phyloP scores from a whole-genome alignment of 257 asterid species.

The Scutellaria minor region DNA sequence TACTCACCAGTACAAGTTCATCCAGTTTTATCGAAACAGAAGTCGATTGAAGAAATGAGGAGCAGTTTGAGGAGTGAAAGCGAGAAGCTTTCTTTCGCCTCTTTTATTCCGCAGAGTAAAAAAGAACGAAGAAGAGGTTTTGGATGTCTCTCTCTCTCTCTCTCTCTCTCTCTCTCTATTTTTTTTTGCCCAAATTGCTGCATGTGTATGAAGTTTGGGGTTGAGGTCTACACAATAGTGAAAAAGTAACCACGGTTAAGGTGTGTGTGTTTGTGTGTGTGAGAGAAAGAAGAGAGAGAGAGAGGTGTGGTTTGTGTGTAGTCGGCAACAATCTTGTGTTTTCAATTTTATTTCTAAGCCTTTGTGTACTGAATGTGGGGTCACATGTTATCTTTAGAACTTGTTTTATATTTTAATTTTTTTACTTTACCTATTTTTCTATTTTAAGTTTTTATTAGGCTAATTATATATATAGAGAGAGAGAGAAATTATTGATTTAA shows the following conservation, averaged over 20 bases:
- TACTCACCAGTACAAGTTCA: constrained; percentile 50
- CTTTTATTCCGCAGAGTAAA: constrained; percentile 1
- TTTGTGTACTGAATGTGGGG: constrained; percentile 22
- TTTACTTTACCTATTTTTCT: background rate
- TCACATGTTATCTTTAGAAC: constrained; percentile 21
- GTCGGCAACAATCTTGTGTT: constrained; percentile 54
- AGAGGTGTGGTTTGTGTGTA: constrained; percentile 28
- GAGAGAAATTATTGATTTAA: too few species aligned
- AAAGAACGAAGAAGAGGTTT: constrained; percentile 9
- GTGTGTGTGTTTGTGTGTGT: background rate
- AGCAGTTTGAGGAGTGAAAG: constrained; percentile 36
- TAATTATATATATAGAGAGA: background rate
- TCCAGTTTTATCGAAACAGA: constrained; percentile 20
- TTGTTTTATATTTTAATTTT: background rate
- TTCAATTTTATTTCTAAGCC: background rate
- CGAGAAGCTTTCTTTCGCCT: constrained; percentile 21
- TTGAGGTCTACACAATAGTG: constrained; percentile 35
- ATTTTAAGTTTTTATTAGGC: background rate
- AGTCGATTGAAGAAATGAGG: constrained; percentile 33
- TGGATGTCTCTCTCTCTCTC: constrained; percentile 24
- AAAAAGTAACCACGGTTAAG: constrained; percentile 68
- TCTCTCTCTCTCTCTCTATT: constrained; percentile 34
- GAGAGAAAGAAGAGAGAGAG: background rate
- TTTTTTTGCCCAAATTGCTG: constrained; percentile 49
- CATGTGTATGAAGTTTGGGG: constrained; percentile 52